These are phyloP conservation scores for Eucalyptus decipiens DNA, from an alignment of 345 rosid genomes.

Conservation along the genomic window DNA sequence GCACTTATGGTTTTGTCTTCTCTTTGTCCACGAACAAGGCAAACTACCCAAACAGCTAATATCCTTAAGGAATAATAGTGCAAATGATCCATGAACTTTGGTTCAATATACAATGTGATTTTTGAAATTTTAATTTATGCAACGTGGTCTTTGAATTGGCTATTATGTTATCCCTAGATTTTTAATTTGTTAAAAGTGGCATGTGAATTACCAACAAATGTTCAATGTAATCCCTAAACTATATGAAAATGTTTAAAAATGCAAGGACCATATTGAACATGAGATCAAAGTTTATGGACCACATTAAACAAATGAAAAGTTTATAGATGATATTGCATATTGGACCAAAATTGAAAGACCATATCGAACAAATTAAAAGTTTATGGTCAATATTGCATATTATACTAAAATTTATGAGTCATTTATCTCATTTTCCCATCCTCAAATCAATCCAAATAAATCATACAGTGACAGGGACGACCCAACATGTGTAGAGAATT, in stretches of 20 bases:
- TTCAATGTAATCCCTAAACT: background rate
- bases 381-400: background rate
- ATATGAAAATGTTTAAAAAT: background rate
- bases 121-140: background rate
- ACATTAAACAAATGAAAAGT: background rate
- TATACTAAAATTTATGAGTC: background rate
- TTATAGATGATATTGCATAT: too few relatives aligned
- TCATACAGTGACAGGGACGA: background rate
- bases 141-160: background rate
- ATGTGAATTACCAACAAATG: rapidly evolving
- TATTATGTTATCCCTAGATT: background rate
- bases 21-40: rapidly evolving
- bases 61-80: background rate
- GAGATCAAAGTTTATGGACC: background rate
- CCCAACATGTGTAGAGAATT: background rate
- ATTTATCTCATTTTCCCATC: background rate
- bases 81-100: background rate
- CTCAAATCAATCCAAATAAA: background rate
- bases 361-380: rapidly evolving
- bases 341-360: background rate
- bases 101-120: background rate
- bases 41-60: background rate
- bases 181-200: background rate
- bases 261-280: background rate
- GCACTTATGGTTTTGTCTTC: background rate